Evolutionary conservation across 2,329 filamentous ascomycete species (phyloP), one percentile per base, ranked within the genome.

Genomic region (Calonectria pseudoreteaudii): DNA sequence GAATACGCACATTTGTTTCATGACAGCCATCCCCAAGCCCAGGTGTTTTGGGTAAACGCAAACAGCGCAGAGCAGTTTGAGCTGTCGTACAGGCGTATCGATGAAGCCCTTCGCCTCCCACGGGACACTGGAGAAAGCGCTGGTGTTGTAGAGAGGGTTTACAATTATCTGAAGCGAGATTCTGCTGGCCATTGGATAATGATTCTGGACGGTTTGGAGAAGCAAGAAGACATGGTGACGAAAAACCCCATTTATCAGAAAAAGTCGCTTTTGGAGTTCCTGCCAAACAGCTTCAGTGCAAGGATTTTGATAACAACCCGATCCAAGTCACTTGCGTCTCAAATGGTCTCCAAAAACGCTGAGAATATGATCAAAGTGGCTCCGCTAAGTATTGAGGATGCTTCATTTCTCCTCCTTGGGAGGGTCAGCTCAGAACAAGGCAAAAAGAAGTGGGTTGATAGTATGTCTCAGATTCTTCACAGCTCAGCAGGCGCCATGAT

Each of bases 1-100:
- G 72, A 74, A 49, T 74, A 74, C 26, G 64, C 72, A 6, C 52
- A 73, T 36, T 23, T 30, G 18, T 75, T 68, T 16, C 31, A 53
- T 28, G 20, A 49, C 0, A 26, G 34, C 1, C n/a, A 65, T 28
- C 70, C 62, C 9, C 53, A 65, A 14, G 28, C 62, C 4, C 71
- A 68, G 8, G 53, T 74, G 16, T 60, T 71, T 41, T 75, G 67
- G 73, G 73, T 72, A 18, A 72, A 74, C 20, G 38, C 66, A 26
- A 64, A 38, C 6, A 70, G 58, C 28, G 50, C 47, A 2, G 73
- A 72, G 23, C 50, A 72, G 30, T 67, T 74, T 36, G 70, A 72
- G 18, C 38, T 56, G 4, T 74, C 73, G 0, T 74, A 65, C 38
- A 66, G 20, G 47, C 66, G 66, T 16, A 72, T 74, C 11, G 66